phyloP scores from a whole-genome alignment of 2,329 filamentous ascomycete species.

The Cordyceps tenuipes region DNA sequence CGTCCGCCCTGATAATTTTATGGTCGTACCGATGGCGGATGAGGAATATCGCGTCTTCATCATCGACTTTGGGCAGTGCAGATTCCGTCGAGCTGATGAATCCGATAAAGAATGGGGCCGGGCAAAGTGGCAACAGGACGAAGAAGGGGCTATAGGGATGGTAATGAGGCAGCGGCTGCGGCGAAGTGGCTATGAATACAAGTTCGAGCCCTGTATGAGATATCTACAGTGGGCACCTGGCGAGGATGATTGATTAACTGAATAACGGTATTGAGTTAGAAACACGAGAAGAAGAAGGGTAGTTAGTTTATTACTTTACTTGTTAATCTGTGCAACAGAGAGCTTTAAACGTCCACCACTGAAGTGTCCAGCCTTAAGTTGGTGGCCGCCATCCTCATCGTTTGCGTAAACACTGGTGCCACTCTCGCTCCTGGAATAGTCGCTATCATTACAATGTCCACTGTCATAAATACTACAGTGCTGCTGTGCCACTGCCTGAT shows the following conservation, averaged over 20 bases:
- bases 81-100: constrained; percentile 15
- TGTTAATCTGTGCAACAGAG: too few species aligned
- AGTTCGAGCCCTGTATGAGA: constrained; percentile 6
- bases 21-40: constrained; percentile 11
- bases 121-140: constrained; percentile 16
- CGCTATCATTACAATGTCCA: too few species aligned
- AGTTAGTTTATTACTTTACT: too few species aligned
- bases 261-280: too few species aligned
- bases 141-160: constrained; percentile 17
- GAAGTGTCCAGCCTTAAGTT: too few species aligned
- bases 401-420: too few species aligned
- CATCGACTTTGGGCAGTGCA: constrained; percentile 20
- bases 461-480: too few species aligned
- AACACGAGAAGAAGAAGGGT: too few species aligned
- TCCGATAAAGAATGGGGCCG: constrained; percentile 16
- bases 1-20: constrained; percentile 18
- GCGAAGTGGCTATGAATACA: constrained; percentile 14
- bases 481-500: too few species aligned
- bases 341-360: too few species aligned
- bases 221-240: constrained; percentile 13
- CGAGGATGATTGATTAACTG: background rate
- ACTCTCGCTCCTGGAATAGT: too few species aligned
- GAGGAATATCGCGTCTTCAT: constrained; percentile 15
- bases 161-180: constrained; percentile 14
- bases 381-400: too few species aligned